These are phyloP conservation scores for Blastosporella zonata DNA, from an alignment of 1,284 basidiomycete species.

Conservation along the genomic window DNA sequence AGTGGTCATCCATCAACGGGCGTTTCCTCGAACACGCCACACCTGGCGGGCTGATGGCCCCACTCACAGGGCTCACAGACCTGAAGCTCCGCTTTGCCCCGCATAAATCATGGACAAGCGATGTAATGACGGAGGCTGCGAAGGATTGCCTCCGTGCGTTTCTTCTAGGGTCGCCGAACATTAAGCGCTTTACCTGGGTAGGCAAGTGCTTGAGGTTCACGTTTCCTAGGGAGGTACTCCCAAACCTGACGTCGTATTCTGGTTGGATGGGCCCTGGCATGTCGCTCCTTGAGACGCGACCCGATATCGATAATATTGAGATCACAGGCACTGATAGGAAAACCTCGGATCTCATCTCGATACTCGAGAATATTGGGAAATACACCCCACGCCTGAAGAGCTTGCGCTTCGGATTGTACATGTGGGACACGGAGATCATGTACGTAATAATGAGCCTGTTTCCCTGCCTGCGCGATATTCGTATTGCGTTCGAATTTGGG, in stretches of 20 bases:
- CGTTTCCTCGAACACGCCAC: constrained; percentile 14
- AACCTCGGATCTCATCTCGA: constrained; percentile 8
- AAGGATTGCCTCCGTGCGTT: constrained; percentile 13
- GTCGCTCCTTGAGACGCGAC: constrained; percentile 8
- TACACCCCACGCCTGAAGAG: constrained; percentile 3
- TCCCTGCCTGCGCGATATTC: constrained; percentile 12
- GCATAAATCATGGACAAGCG: constrained; percentile 15
- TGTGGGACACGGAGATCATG: constrained; percentile 23
- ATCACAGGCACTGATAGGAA: constrained; percentile 19
- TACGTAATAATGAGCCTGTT: constrained; percentile 18
- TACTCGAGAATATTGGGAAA: constrained; percentile 10
- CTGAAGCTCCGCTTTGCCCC: constrained; percentile 19
- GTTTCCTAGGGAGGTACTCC: constrained; percentile 10
- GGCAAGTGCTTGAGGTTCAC: constrained; percentile 13
- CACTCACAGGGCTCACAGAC: constrained; percentile 13
- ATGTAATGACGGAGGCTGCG: not conserved
- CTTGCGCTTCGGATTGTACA: constrained; percentile 15
- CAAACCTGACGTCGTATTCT: constrained; percentile 13
- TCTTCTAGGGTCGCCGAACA: constrained; percentile 5
- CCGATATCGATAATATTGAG: constrained; percentile 16
- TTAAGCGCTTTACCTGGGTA: constrained; percentile 14
- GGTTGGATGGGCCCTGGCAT: constrained; percentile 15
- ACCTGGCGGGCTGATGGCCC: not conserved
- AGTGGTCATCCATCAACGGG: constrained; percentile 18
- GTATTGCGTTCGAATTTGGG: constrained; percentile 16